phyloP scores from a whole-genome alignment of 2,329 filamentous ascomycete genomes.

The Phyllosticta paracitricarpa region DNA sequence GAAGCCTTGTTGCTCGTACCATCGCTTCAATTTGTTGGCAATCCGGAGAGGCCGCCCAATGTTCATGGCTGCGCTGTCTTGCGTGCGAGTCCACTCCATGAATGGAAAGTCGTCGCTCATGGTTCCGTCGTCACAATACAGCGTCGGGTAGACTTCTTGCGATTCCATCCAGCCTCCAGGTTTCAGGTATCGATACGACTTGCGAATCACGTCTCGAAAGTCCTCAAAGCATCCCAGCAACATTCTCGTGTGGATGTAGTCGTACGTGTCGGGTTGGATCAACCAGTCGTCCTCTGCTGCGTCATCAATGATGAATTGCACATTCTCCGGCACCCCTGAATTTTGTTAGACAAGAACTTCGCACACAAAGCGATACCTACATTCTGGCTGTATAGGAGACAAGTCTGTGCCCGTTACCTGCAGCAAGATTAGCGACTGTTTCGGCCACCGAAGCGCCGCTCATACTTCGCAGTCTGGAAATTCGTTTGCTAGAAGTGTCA shows the following conservation, averaged over 20 bases:
- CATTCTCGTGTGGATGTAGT: conserved; percentile 51
- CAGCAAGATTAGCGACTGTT: conserved; percentile 13
- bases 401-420: conserved; percentile 34
- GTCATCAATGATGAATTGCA: conserved; percentile 66
- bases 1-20: conserved; percentile 48
- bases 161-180: conserved; percentile 46
- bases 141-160: conserved; percentile 33
- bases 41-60: conserved; percentile 41
- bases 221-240: conserved; percentile 49
- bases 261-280: conserved; percentile 41
- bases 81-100: conserved; percentile 36
- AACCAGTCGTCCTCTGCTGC: conserved; percentile 50
- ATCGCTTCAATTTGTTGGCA: conserved; percentile 43
- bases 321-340: conserved; percentile 52
- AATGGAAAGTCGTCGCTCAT: conserved; percentile 39
- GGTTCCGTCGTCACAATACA: conserved; percentile 45
- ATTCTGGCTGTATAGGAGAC: conserved; percentile 30
- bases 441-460: neutral
- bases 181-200: conserved; percentile 42
- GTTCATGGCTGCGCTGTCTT: conserved; percentile 36
- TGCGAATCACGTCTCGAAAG: conserved; percentile 46
- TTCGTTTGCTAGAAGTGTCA: conserved; percentile 22
- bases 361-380: conserved; percentile 13
- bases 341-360: neutral
- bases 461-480: conserved; percentile 25